Conservation (phyloP, 257 asterid species). For the Nicotiana attenuata region DNA sequence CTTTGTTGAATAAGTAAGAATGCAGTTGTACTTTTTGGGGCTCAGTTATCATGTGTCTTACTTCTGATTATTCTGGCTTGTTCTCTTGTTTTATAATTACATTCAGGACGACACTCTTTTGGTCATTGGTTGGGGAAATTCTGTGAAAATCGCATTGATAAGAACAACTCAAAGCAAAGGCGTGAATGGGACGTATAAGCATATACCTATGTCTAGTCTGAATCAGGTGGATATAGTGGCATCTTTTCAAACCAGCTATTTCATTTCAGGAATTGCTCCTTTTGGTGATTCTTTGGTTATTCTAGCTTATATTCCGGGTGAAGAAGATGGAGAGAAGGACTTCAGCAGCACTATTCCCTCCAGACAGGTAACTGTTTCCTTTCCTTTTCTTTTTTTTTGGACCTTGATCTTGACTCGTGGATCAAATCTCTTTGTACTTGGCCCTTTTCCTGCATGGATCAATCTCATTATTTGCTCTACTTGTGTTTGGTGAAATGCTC, state of each 20-base stretch:
- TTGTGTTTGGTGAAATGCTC: neutral
- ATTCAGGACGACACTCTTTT: slow-evolving; percentile 80
- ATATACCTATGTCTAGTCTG: slow-evolving; percentile 65
- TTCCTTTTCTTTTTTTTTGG: neutral
- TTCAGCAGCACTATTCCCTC: slow-evolving; percentile 71
- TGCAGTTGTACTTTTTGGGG: neutral
- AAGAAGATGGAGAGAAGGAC: slow-evolving; percentile 81
- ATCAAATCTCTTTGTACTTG: neutral
- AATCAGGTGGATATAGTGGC: slow-evolving; percentile 95
- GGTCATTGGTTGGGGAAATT: slow-evolving; percentile 99
- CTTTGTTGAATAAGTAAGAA: neutral
- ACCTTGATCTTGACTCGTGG: neutral
- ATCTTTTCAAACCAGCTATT: slow-evolving; percentile 90
- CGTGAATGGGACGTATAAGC: slow-evolving; percentile 56
- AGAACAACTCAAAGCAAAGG: slow-evolving; percentile 54
- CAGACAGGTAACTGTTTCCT: slow-evolving; percentile 59
- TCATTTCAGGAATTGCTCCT: slow-evolving; percentile 97
- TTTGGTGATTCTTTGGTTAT: slow-evolving; percentile 95
- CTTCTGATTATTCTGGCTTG: slow-evolving; percentile 15
- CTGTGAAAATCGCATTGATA: slow-evolving; percentile 80
- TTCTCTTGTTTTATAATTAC: slow-evolving; percentile 28
- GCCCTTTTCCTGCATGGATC: neutral
- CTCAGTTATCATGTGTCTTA: slow-evolving; percentile 8
- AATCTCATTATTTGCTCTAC: slow-evolving; percentile 6
- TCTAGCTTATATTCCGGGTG: slow-evolving; percentile 80